Evolutionary conservation across 176 grass and related monocot genomes (phyloP).

Genomic region (Oryza glaberrima): DNA sequence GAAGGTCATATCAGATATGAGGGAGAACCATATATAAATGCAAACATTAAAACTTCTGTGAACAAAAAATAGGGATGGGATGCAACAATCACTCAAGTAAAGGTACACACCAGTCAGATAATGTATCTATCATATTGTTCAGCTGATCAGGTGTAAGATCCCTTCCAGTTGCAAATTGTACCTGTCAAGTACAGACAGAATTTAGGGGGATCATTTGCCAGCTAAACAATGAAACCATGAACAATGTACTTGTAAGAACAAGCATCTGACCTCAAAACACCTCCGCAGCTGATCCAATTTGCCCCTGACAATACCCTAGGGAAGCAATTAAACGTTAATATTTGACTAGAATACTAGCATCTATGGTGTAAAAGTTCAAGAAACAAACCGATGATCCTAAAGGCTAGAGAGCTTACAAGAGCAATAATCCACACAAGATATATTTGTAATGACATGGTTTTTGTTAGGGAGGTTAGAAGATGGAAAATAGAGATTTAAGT

Average conservation of each 20-base stretch:
- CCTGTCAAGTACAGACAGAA: constrained; percentile 52
- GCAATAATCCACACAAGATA: background rate
- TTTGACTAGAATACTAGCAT: constrained; percentile 10
- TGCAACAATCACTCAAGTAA: constrained; percentile 14
- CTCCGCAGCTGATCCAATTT: constrained; percentile 94
- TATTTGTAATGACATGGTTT: background rate
- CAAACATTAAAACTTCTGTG: constrained; percentile 7
- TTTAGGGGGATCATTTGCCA: constrained; percentile 14
- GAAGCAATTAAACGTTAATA: constrained; percentile 27
- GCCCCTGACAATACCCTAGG: constrained; percentile 93
- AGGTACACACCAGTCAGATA: constrained; percentile 78
- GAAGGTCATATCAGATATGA: constrained; percentile 9
- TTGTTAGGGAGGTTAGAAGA: background rate
- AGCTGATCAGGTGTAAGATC: constrained; percentile 92
- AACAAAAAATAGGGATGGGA: background rate
- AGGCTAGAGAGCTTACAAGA: background rate
- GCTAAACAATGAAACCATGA: constrained; percentile 23
- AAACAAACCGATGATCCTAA: background rate
- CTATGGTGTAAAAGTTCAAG: background rate
- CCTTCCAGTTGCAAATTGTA: constrained; percentile 98
- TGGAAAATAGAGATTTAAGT: constrained; percentile 7
- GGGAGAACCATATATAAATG: background rate
- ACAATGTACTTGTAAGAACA: constrained; percentile 14
- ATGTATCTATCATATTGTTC: constrained; percentile 82
- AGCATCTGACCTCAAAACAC: constrained; percentile 83